Conservation (phyloP, 306 rosid species). For the Nissolia schottii region DNA sequence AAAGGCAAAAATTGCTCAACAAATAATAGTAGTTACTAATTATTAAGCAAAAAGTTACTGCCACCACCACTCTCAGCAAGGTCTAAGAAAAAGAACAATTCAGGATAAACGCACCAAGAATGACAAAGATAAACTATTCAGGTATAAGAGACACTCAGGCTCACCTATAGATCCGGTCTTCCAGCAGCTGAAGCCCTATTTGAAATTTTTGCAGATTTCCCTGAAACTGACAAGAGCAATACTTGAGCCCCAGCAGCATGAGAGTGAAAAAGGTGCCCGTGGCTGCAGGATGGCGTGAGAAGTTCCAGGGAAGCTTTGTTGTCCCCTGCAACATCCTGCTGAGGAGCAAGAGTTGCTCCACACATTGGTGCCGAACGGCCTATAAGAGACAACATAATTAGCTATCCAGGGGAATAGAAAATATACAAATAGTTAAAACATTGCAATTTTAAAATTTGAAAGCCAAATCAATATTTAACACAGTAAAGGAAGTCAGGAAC, state of each 20-base stretch:
- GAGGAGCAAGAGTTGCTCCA: constrained; percentile 94
- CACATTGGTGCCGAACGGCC: constrained; percentile 92
- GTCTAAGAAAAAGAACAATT: neutral
- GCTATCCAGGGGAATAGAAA: constrained; percentile 17
- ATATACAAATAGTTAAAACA: neutral
- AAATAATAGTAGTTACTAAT: neutral
- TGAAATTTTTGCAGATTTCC: constrained; percentile 79
- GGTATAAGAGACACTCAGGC: constrained; percentile 21
- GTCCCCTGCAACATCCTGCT: constrained; percentile 97
- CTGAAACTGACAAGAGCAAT: constrained; percentile 91
- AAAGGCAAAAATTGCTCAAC: constrained; percentile 9
- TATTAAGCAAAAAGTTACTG: neutral
- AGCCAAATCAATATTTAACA: constrained; percentile 12
- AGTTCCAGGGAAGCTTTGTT: constrained; percentile 79
- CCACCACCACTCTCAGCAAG: neutral
- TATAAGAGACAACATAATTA: constrained; percentile 33
- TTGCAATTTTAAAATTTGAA: constrained; percentile 3
- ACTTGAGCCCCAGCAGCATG: constrained; percentile 96
- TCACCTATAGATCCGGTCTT: constrained; percentile 89
- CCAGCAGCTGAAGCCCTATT: constrained; percentile 86
- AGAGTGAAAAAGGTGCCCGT: constrained; percentile 91
- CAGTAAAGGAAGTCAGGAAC: neutral
- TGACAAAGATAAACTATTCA: constrained; percentile 18
- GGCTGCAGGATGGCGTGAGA: constrained; percentile 96
- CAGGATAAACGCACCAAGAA: constrained; percentile 16